Evolutionary conservation across 352 stramenopile genomes (phyloP).

Genomic region (Halophytophthora polymorphica): DNA sequence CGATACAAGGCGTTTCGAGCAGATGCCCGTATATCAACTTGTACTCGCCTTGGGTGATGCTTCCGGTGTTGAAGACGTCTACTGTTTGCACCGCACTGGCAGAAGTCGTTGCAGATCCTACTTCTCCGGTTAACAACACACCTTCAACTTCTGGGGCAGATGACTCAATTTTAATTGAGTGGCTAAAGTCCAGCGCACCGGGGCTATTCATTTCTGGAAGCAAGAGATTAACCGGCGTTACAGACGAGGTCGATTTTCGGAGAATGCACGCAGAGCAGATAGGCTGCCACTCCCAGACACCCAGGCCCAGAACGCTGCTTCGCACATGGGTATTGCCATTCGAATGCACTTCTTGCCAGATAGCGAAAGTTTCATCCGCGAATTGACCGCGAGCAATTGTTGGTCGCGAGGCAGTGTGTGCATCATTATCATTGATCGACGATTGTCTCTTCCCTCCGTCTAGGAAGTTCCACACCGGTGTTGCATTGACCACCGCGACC

Average conservation of each 20-base stretch:
- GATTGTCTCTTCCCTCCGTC: conserved; percentile 38
- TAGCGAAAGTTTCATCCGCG: conserved; percentile 18
- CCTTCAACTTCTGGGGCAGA: conserved; percentile 31
- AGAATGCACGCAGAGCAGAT: conserved; percentile 49
- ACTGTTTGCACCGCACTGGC: conserved; percentile 47
- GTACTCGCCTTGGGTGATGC: conserved; percentile 49
- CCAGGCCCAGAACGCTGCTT: conserved; percentile 16
- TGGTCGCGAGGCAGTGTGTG: conserved; percentile 24
- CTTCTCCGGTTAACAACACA: conserved; percentile 35
- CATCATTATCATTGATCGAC: conserved; percentile 35
- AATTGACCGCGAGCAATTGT: conserved; percentile 15
- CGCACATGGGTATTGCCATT: conserved; percentile 35
- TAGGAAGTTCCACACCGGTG: conserved; percentile 32
- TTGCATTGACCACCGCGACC: conserved; percentile 7
- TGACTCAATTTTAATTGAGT: conserved; percentile 53
- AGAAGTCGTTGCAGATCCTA: conserved; percentile 28
- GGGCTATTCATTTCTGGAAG: conserved; percentile 45
- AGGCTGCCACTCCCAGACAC: conserved; percentile 40
- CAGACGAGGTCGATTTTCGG: conserved; percentile 28
- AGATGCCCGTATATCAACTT: conserved; percentile 45
- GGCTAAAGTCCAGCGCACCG: conserved; percentile 51
- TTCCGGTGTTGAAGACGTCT: conserved; percentile 51
- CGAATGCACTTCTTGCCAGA: conserved; percentile 48
- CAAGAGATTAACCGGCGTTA: conserved; percentile 37
- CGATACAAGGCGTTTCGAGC: conserved; percentile 39